Conservation (phyloP, 2,329 filamentous ascomycete species). For the Sclerotinia sclerotiorum region DNA sequence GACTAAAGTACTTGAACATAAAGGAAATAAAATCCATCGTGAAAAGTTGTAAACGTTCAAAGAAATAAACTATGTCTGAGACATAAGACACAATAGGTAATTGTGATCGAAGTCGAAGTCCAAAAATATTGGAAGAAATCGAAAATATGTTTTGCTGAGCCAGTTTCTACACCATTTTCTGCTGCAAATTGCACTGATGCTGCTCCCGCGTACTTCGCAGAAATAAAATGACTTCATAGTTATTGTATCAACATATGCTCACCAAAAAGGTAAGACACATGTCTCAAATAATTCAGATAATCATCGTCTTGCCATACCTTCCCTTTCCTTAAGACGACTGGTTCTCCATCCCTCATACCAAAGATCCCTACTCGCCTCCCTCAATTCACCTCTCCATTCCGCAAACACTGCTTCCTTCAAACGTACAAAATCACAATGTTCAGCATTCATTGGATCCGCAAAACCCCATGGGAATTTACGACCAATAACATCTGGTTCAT, state of each 20-base stretch:
- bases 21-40: background rate
- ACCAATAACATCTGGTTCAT: constrained; percentile 76
- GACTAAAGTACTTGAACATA: constrained; percentile 13
- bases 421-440: constrained; percentile 90
- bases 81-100: background rate
- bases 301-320: constrained; percentile 33
- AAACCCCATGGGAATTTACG: constrained; percentile 96
- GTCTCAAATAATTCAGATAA: constrained; percentile 17
- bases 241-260: background rate
- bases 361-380: constrained; percentile 83
- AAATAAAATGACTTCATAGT: background rate
- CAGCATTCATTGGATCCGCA: constrained; percentile 84
- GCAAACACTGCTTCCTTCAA: constrained; percentile 90
- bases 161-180: background rate
- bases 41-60: background rate
- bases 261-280: constrained; percentile 15
- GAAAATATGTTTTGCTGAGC: background rate
- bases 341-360: constrained; percentile 98
- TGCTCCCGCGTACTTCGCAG: background rate
- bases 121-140: constrained; percentile 1
- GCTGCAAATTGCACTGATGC: background rate
- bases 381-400: constrained; percentile 89
- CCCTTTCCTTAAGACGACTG: constrained; percentile 51
- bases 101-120: background rate
- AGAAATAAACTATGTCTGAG: constrained; percentile 7